Percentiles rank a stretch among this genome's conserved stretches.
Evolutionary conservation across 768 basidiomycete species (phyloP).

Genomic region (Boletellus ananiceps): DNA sequence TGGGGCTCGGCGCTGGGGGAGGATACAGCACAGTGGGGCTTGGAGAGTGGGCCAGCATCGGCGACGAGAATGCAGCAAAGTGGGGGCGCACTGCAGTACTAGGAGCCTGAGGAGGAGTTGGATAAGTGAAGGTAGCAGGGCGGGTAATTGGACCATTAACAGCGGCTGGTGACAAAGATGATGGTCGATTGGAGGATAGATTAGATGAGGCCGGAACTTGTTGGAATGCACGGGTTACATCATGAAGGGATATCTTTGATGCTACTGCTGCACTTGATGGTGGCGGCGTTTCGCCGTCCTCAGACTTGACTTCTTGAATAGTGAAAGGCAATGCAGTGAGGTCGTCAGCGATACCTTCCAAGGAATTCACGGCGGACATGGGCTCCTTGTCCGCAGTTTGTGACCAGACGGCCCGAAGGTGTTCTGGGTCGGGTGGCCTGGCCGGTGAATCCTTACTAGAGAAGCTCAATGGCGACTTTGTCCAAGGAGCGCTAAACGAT

Average conservation of each 20-base stretch:
- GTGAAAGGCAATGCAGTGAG: slow-evolving; percentile 75
- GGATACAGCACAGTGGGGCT: slow-evolving; percentile 65
- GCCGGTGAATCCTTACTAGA: slow-evolving; percentile 64
- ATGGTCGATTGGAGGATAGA: slow-evolving; percentile 42
- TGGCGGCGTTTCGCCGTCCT: slow-evolving; percentile 78
- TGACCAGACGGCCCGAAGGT: slow-evolving; percentile 81
- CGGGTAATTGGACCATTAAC: slow-evolving; percentile 31
- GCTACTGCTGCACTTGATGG: slow-evolving; percentile 51
- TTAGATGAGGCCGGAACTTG: slow-evolving; percentile 67
- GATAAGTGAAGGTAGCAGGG: slow-evolving; percentile 24
- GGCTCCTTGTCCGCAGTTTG: slow-evolving; percentile 70
- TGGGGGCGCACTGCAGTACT: slow-evolving; percentile 47
- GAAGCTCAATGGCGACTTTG: slow-evolving; percentile 47
- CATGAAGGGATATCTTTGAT: slow-evolving; percentile 74
- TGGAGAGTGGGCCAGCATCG: slow-evolving; percentile 71
- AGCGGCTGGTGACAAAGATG: slow-evolving; percentile 47
- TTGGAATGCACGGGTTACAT: slow-evolving; percentile 84
- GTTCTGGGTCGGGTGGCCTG: slow-evolving; percentile 75
- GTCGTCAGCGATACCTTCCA: slow-evolving; percentile 83
- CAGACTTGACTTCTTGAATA: slow-evolving; percentile 81
- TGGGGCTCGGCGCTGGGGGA: slow-evolving; percentile 57
- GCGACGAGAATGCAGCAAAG: slow-evolving; percentile 59
- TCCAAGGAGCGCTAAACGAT: slow-evolving; percentile 44
- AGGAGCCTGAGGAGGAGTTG: slow-evolving; percentile 42
- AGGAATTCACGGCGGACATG: slow-evolving; percentile 65